phyloP scores from a whole-genome alignment of 2,329 filamentous ascomycete species.

The Exophiala lecanii-corni region DNA sequence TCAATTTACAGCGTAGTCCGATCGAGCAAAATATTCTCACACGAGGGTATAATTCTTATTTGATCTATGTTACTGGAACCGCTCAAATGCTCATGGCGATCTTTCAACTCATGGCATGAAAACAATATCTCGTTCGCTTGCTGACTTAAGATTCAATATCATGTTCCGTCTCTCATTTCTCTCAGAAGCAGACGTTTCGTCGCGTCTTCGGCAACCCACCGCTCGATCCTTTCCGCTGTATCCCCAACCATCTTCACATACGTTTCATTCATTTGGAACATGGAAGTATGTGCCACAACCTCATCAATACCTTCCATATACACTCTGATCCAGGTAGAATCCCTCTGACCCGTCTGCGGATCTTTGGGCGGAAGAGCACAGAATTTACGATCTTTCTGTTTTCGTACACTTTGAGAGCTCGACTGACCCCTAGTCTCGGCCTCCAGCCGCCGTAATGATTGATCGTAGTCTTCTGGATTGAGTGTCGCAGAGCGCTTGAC shows the following conservation, averaged over 20 bases:
- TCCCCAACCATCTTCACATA: slow-evolving; percentile 76
- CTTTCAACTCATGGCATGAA: too few species aligned
- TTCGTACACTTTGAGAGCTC: slow-evolving; percentile 30
- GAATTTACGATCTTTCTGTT: slow-evolving; percentile 65
- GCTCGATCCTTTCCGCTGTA: slow-evolving; percentile 60
- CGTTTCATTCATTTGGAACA: slow-evolving; percentile 68
- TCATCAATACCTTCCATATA: slow-evolving; percentile 82
- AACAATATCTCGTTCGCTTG: too few species aligned
- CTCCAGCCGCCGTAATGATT: slow-evolving; percentile 11
- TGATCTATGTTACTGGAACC: too few species aligned
- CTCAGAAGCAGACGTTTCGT: slow-evolving; percentile 23
- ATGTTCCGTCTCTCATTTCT: slow-evolving; percentile 6
- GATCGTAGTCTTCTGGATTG: slow-evolving; percentile 20
- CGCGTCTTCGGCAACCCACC: slow-evolving; percentile 64
- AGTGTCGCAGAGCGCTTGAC: slow-evolving; percentile 23
- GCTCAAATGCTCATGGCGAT: too few species aligned
- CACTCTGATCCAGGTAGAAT: slow-evolving; percentile 71
- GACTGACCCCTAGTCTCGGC: slow-evolving; percentile 10
- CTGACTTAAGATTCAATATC: too few species aligned
- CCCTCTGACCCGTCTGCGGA: slow-evolving; percentile 51
- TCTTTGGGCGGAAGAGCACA: slow-evolving; percentile 65
- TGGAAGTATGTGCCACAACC: slow-evolving; percentile 75
- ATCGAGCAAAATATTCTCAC: too few species aligned
- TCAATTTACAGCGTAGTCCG: too few species aligned
- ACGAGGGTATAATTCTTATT: too few species aligned